Percentiles rank a stretch among this genome's conserved stretches.
phyloP scores from a whole-genome alignment of 139 green algal genomes.

The Dunaliella primolecta region DNA sequence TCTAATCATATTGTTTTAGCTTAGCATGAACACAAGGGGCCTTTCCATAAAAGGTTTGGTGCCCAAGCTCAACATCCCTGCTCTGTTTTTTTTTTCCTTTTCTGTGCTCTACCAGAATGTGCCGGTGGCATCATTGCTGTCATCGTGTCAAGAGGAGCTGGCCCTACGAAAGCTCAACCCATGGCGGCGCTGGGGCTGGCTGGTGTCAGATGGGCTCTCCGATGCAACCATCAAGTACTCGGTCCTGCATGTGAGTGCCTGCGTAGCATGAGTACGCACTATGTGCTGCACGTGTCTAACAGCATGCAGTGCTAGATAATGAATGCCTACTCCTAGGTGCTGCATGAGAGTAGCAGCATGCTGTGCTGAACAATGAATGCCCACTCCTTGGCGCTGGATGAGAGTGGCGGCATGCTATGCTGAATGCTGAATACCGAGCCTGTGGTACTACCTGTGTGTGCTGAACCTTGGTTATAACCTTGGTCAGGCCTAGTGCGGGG shows the following conservation, averaged over 20 bases:
- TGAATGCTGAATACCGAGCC: not conserved
- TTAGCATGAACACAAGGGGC: too few relatives aligned
- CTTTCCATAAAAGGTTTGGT: too few relatives aligned
- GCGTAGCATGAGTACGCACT: not conserved
- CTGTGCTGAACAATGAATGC: not conserved
- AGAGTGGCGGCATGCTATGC: not conserved
- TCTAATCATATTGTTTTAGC: too few relatives aligned
- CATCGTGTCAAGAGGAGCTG: constrained; percentile 23
- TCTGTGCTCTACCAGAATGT: constrained; percentile 13
- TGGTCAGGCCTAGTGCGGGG: too few relatives aligned
- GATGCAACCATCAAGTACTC: constrained; percentile 11
- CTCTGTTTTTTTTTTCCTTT: too few relatives aligned
- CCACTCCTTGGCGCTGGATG: not conserved
- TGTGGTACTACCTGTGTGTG: not conserved
- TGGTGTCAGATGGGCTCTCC: constrained; percentile 17
- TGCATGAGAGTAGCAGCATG: not conserved
- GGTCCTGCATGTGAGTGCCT: constrained; percentile 17
- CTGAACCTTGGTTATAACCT: too few relatives aligned
- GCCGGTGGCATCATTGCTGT: constrained; percentile 27
- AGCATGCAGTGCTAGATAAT: not conserved
- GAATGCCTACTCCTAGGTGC: too few relatives aligned
- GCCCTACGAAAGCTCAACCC: not conserved
- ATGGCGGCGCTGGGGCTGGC: not conserved
- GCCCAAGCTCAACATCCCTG: too few relatives aligned
- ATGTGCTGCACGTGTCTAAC: not conserved